Conservation (phyloP, 257 asterid species). For the Misopates orontium region DNA sequence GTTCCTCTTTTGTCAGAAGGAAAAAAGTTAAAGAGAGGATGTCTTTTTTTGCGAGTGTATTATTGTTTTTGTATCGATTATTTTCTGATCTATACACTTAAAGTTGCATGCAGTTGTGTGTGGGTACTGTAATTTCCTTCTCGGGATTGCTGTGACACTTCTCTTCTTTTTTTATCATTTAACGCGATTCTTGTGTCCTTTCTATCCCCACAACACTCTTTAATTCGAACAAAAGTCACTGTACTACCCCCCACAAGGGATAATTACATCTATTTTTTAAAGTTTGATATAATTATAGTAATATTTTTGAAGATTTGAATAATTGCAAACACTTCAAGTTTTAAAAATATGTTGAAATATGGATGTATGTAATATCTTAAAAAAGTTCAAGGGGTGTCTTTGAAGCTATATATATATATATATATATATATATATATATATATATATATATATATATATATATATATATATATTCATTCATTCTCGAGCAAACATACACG, state of each 20-base stretch:
- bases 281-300: too few species aligned
- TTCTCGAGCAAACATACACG: too few species aligned
- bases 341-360: too few species aligned
- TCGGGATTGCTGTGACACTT: conserved; percentile 57
- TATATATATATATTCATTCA: too few species aligned
- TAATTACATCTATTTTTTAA: not conserved
- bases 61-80: conserved; percentile 32
- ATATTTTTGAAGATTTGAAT: too few species aligned
- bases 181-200: conserved; percentile 31
- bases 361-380: too few species aligned
- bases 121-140: conserved; percentile 25
- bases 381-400: too few species aligned
- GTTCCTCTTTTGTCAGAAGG: conserved; percentile 49
- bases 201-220: conserved; percentile 31
- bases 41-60: conserved; percentile 31
- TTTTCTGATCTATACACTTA: conserved; percentile 27
- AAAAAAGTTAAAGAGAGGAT: conserved; percentile 41
- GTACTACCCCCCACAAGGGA: not conserved
- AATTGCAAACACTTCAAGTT: too few species aligned
- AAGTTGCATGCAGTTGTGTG: conserved; percentile 29
- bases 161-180: conserved; percentile 28
- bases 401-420: too few species aligned
- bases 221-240: conserved; percentile 36
- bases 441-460: too few species aligned
- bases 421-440: too few species aligned